Evolutionary conservation across 371 early-diverging fungal species (phyloP).

Genomic region (Rhizopus stolonifer): DNA sequence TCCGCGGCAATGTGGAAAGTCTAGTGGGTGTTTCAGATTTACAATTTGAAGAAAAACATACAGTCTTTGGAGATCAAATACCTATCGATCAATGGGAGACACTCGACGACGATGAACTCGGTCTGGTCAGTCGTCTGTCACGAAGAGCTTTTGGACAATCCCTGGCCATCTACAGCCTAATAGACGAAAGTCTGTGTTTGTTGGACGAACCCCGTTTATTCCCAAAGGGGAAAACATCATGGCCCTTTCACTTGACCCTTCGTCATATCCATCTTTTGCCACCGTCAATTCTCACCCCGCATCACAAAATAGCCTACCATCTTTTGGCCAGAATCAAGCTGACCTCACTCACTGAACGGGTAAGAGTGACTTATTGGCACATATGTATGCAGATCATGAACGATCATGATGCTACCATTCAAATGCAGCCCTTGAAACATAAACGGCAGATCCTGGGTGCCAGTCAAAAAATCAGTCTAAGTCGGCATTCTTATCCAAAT

Average conservation of each 20-base stretch:
- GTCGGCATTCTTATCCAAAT: conserved; percentile 28
- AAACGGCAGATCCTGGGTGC: conserved; percentile 14
- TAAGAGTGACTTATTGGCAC: conserved; percentile 31
- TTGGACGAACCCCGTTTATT: conserved; percentile 11
- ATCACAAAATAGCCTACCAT: conserved; percentile 28
- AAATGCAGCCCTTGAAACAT: not conserved
- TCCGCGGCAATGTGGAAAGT: conserved; percentile 28
- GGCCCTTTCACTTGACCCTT: conserved; percentile 27
- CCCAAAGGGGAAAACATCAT: conserved; percentile 18
- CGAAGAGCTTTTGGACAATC: conserved; percentile 12
- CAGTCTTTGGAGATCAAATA: conserved; percentile 14
- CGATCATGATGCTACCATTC: not conserved
- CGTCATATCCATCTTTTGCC: conserved; percentile 21
- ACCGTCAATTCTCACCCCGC: conserved; percentile 27
- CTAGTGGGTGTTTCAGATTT: conserved; percentile 21
- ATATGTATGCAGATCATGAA: not conserved
- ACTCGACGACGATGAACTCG: not conserved
- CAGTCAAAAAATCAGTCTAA: conserved; percentile 18
- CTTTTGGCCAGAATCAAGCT: conserved; percentile 27
- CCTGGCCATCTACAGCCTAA: conserved; percentile 11
- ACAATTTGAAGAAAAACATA: not conserved
- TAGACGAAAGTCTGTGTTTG: conserved; percentile 7
- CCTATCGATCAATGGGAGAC: conserved; percentile 15
- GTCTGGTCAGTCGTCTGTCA: no score
- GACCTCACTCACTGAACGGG: conserved; percentile 23